Evolutionary conservation across 2,329 filamentous ascomycete species (phyloP).

Genomic region (Sphaerulina musiva): DNA sequence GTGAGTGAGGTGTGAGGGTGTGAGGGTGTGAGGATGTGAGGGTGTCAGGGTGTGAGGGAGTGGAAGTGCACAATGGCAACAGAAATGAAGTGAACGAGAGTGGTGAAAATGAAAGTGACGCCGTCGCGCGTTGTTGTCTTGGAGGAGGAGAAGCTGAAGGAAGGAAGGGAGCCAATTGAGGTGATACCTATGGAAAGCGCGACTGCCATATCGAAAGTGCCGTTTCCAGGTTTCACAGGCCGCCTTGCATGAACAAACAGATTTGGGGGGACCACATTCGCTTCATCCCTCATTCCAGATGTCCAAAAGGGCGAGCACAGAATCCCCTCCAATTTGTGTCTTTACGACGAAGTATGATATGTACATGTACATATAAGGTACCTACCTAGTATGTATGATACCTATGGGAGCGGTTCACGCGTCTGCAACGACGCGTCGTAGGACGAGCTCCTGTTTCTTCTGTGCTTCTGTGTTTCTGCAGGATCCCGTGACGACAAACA

Average conservation of each 20-base stretch:
- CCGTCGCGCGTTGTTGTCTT: background rate
- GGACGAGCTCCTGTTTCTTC: background rate
- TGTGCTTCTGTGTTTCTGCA: background rate
- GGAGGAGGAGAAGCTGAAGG: background rate
- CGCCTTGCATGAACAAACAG: background rate
- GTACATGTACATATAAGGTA: no score
- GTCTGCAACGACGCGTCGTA: constrained; percentile 1
- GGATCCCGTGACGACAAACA: background rate
- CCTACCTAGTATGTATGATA: no score
- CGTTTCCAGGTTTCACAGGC: background rate
- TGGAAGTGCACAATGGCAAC: background rate
- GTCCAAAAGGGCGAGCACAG: background rate
- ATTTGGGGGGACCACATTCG: background rate
- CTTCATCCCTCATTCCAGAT: constrained; percentile 11
- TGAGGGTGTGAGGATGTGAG: constrained; percentile 31
- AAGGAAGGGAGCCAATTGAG: background rate
- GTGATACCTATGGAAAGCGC: background rate
- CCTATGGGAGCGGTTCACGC: background rate
- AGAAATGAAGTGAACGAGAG: background rate
- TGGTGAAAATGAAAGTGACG: background rate
- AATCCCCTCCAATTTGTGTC: constrained; percentile 4
- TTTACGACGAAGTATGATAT: background rate
- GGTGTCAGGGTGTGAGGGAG: constrained; percentile 38
- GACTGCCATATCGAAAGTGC: background rate
- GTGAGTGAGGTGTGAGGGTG: constrained; percentile 30